Conservation (phyloP, 2,329 filamentous ascomycete genomes). For the Colletotrichum cereale region DNA sequence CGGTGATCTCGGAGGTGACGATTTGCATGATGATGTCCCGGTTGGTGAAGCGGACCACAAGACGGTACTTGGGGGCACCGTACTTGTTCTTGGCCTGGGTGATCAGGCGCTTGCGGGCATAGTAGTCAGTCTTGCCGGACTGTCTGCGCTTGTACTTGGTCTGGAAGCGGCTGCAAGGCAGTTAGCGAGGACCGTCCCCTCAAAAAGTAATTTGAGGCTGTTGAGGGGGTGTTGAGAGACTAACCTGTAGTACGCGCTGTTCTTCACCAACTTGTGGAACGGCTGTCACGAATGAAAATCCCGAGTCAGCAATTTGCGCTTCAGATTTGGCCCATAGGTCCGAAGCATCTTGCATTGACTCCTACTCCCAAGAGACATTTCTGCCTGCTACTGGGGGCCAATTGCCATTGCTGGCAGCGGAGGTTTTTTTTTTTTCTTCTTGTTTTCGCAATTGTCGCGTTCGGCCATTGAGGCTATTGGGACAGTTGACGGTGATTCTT, state of each 20-base stretch:
- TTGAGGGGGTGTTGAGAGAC: constrained; percentile 49
- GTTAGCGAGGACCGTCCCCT: constrained; percentile 24
- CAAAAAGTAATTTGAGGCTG: not conserved
- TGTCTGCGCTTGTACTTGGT: constrained; percentile 99
- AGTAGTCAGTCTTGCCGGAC: constrained; percentile 99
- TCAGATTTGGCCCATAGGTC: constrained; percentile 79
- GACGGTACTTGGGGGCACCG: constrained; percentile 99
- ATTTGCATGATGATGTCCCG: constrained; percentile 99
- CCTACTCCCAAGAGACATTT: constrained; percentile 61
- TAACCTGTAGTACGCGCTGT: constrained; percentile 98
- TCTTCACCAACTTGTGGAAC: constrained; percentile 97
- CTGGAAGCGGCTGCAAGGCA: constrained; percentile 85
- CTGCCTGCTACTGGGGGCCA: constrained; percentile 49
- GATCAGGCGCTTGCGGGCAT: constrained; percentile 99
- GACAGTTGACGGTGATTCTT: constrained; percentile 44
- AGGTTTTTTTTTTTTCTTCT: constrained; percentile 18
- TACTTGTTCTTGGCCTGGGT: constrained; percentile 99
- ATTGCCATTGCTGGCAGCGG: constrained; percentile 49
- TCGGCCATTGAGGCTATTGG: constrained; percentile 5
- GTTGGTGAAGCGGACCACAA: constrained; percentile 99
- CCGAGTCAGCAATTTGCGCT: constrained; percentile 99
- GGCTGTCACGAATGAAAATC: constrained; percentile 69
- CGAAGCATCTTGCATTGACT: constrained; percentile 99
- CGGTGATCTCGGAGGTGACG: constrained; percentile 93
- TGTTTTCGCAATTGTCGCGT: constrained; percentile 10